Evolutionary conservation across 2,329 filamentous ascomycete species (phyloP).

Genomic region (Monosporascus sp.): DNA sequence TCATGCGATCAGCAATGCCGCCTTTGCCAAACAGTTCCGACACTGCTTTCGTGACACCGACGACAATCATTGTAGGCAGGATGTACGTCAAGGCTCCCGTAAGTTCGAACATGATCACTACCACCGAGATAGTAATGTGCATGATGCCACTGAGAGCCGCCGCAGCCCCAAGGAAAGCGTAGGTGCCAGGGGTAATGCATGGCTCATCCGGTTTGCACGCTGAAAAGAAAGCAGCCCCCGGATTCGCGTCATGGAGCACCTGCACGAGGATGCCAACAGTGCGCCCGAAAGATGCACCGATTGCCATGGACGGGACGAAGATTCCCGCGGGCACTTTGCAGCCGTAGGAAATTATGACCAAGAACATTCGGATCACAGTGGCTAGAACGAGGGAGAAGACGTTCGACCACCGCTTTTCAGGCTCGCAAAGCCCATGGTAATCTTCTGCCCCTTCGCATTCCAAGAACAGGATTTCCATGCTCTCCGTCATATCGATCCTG

Average conservation of each 20-base stretch:
- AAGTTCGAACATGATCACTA: slow-evolving; percentile 99
- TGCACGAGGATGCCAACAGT: slow-evolving; percentile 94
- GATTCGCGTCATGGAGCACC: slow-evolving; percentile 78
- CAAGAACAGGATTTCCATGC: slow-evolving; percentile 95
- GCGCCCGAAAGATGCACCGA: slow-evolving; percentile 89
- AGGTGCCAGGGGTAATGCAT: slow-evolving; percentile 95
- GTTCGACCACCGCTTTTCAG: slow-evolving; percentile 69
- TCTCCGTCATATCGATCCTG: slow-evolving; percentile 97
- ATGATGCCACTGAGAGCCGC: slow-evolving; percentile 93
- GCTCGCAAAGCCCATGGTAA: slow-evolving; percentile 84
- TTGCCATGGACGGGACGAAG: slow-evolving; percentile 96
- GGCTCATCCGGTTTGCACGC: slow-evolving; percentile 86
- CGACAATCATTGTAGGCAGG: slow-evolving; percentile 96
- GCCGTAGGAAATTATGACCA: slow-evolving; percentile 94
- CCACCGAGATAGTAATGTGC: slow-evolving; percentile 94
- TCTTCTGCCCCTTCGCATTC: slow-evolving; percentile 88
- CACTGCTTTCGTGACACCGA: slow-evolving; percentile 92
- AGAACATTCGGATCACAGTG: slow-evolving; percentile 71
- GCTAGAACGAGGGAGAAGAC: slow-evolving; percentile 73
- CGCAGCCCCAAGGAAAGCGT: slow-evolving; percentile 89
- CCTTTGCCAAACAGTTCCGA: slow-evolving; percentile 89
- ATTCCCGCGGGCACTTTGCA: slow-evolving; percentile 98
- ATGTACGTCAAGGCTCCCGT: slow-evolving; percentile 98
- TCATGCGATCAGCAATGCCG: slow-evolving; percentile 96
- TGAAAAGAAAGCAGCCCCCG: slow-evolving; percentile 77